A percentile compares a stretch with the other conserved stretches of the same genome.
These are phyloP conservation scores for Fusarium xylarioides DNA, from an alignment of 2,329 filamentous ascomycete species.

Conservation along the genomic window DNA sequence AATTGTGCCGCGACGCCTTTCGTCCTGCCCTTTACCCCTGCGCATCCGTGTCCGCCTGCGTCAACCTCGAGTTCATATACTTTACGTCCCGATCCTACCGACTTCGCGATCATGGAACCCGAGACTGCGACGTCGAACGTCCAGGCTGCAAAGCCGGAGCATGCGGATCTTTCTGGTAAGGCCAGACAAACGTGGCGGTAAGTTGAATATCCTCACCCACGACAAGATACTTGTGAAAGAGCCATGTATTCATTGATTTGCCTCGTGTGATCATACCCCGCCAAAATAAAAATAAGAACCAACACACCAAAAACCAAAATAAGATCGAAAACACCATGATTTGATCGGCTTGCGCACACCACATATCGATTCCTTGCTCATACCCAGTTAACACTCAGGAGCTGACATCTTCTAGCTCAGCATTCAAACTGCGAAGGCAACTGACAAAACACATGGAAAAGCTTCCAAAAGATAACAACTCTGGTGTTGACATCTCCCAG, in stretches of 20 bases:
- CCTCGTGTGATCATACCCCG: constrained; percentile 5
- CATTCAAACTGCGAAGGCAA: constrained; percentile 55
- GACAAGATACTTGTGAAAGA: not conserved
- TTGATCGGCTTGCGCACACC: constrained; percentile 10
- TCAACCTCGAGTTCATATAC: constrained; percentile 13
- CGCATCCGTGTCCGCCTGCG: constrained; percentile 1
- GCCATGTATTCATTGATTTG: not conserved
- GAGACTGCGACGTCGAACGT: constrained; percentile 12
- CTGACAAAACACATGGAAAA: constrained; percentile 56
- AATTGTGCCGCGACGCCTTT: constrained; percentile 27
- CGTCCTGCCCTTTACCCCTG: constrained; percentile 19
- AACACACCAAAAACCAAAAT: not conserved
- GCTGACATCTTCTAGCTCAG: constrained; percentile 48
- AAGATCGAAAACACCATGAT: not conserved
- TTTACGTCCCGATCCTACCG: constrained; percentile 11
- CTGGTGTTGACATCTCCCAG: constrained; percentile 51
- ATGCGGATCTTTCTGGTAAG: constrained; percentile 39
- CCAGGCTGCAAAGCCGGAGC: constrained; percentile 28
- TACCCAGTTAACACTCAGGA: constrained; percentile 24
- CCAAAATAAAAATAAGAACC: not conserved
- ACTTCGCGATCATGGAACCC: constrained; percentile 37
- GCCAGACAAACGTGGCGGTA: constrained; percentile 54
- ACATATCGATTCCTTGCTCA: not conserved
- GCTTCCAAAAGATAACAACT: constrained; percentile 49
- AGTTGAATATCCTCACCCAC: constrained; percentile 34